A percentile compares a stretch with the other conserved stretches of the same genome.
Evolutionary conservation across 2,329 filamentous ascomycete genomes (phyloP).

Genomic region (Monosporascus sp.): DNA sequence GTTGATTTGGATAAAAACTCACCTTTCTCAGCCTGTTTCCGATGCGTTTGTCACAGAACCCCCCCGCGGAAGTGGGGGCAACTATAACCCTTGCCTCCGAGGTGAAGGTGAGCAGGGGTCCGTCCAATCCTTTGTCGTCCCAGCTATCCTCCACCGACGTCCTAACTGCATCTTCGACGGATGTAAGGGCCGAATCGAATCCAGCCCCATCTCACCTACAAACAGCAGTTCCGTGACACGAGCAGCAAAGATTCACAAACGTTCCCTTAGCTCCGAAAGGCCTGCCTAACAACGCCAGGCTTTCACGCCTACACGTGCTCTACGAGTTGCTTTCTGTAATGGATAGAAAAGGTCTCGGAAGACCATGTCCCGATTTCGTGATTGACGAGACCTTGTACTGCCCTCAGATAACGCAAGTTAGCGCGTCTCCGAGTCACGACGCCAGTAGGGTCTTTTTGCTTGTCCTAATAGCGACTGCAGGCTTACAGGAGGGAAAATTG

Average conservation of each 20-base stretch:
- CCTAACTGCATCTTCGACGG: background rate
- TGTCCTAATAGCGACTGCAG: too few species aligned
- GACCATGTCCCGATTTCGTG: background rate
- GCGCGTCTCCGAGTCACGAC: too few species aligned
- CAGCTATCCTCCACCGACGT: background rate
- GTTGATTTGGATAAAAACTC: too few species aligned
- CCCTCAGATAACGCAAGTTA: too few species aligned
- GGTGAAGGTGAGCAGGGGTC: background rate
- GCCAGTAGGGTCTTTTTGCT: too few species aligned
- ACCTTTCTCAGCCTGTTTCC: background rate
- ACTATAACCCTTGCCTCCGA: background rate
- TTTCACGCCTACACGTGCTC: background rate
- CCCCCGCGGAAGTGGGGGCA: background rate
- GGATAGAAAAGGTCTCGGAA: background rate
- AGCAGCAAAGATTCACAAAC: too few species aligned
- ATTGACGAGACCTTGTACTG: too few species aligned
- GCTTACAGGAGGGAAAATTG: too few species aligned
- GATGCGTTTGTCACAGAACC: background rate
- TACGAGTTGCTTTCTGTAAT: background rate
- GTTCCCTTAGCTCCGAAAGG: background rate
- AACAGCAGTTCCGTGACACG: background rate
- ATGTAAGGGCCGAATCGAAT: background rate
- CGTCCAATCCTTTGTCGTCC: background rate
- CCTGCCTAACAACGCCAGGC: background rate
- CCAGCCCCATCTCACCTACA: background rate